Base-by-base conservation (phyloP, 78 protist species). In the Cavenderia fasciculata region DNA sequence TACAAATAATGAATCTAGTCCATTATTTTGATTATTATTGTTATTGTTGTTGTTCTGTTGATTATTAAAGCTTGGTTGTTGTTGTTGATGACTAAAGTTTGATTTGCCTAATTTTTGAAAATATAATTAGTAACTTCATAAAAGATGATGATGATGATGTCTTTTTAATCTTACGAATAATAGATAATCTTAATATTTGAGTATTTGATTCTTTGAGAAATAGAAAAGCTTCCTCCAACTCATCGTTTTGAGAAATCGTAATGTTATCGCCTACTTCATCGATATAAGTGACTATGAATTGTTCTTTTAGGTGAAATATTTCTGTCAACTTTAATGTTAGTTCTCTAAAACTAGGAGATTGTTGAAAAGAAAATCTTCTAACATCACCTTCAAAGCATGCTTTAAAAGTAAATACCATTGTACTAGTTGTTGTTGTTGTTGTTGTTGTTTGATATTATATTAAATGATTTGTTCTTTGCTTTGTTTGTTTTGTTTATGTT, bases 341-440 rank as follows among this genome's bases (percentile, higher is more conserved):
- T 21, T 33, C 36, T 29, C 18, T 4, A 27, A 23, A 82, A n/a
- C 69, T 18, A 14, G 65, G 49, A 36, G 21, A 21, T 21, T 43
- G 27, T 29, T 47, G 52, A 40, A 69, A 46, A 23, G 90, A 68
- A 25, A 82, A 82, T 68, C 90, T 49, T 82, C 90, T 82, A 82
- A 82, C 59, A 43, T 82, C 90, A 25, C 76, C 76, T 54, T 82
- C 90, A 44, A 54, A 82, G 23, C 72, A 63, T 2, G 38, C 72
- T 63, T 63, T 63, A n/a, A 63, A 63, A 38, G 72, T 63, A 63
- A 16, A 63, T 63, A 34, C n/a, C 47, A 40, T 40, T 49, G 54
- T 18, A 18, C 27, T 21, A 38, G 4, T 63, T 34, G n/a, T 40
- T 38, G 8, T 5, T 63, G n/a, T 34, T 10, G 4, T 63, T 36